Conservation (phyloP, 306 rosid species). For the Luffa acutangula region DNA sequence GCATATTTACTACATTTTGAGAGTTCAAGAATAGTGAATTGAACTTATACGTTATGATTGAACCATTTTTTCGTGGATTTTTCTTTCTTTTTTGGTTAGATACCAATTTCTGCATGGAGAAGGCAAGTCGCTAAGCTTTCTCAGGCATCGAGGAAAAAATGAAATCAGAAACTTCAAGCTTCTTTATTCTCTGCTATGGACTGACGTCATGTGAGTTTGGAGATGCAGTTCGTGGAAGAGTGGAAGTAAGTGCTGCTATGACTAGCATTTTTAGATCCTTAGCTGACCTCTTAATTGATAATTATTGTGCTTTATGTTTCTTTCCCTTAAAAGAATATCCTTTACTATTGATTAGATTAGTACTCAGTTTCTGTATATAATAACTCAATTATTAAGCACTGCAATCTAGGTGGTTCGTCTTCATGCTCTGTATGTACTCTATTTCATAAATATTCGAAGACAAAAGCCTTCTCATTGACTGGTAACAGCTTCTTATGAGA, state of each 20-base stretch:
- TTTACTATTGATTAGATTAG: not conserved
- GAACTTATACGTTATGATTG: not conserved
- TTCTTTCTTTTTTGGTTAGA: slow-evolving; percentile 26
- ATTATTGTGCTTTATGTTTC: not conserved
- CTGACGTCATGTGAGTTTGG: not conserved
- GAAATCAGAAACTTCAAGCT: too few species aligned
- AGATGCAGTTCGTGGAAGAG: not conserved
- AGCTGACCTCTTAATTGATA: not conserved
- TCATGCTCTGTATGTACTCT: not conserved
- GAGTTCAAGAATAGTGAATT: not conserved
- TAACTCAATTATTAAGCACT: not conserved
- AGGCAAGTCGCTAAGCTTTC: slow-evolving; percentile 49
- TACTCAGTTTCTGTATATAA: not conserved
- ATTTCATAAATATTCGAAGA: not conserved
- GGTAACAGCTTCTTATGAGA: not conserved
- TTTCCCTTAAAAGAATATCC: not conserved
- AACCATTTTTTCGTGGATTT: not conserved
- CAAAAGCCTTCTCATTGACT: not conserved
- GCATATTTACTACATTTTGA: not conserved
- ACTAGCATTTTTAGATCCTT: not conserved
- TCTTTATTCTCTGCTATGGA: not conserved
- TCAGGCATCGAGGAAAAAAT: not conserved
- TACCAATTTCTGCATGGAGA: slow-evolving; percentile 62
- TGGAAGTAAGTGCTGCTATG: not conserved
- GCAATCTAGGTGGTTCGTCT: not conserved